A percentile compares a stretch with the other conserved stretches of the same genome.
phyloP scores from a whole-genome alignment of 2,329 filamentous ascomycete species.

The Acarospora socialis region DNA sequence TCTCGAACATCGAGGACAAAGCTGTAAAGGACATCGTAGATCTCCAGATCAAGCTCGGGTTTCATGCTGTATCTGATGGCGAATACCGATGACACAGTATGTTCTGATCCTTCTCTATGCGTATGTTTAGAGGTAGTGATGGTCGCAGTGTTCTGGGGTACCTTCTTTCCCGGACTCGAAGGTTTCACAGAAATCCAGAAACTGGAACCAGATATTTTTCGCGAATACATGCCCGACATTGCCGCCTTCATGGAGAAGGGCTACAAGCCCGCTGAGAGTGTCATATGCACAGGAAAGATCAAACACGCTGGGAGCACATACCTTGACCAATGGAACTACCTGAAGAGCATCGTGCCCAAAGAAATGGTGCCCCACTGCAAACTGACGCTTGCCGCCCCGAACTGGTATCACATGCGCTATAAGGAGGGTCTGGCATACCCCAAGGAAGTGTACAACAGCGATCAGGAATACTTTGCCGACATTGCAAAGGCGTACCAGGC shows the following conservation, averaged over 20 bases:
- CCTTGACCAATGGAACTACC: constrained; percentile 42
- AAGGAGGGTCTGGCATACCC: constrained; percentile 42
- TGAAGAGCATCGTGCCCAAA: constrained; percentile 44
- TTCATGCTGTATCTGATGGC: constrained; percentile 52
- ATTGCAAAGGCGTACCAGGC: constrained; percentile 51
- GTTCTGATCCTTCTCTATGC: neutral
- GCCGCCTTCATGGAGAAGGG: constrained; percentile 46
- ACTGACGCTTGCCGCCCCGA: constrained; percentile 51
- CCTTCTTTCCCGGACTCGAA: constrained; percentile 40
- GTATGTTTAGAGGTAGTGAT: too few species aligned
- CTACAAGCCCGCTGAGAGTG: constrained; percentile 41
- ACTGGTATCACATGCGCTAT: constrained; percentile 55
- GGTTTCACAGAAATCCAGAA: constrained; percentile 40
- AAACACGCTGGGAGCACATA: constrained; percentile 43
- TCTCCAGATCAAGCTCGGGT: constrained; percentile 48
- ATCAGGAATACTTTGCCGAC: constrained; percentile 49
- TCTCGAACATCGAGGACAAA: constrained; percentile 48
- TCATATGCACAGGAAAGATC: constrained; percentile 44
- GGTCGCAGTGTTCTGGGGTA: constrained; percentile 41
- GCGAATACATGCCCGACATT: constrained; percentile 46
- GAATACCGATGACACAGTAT: constrained; percentile 44
- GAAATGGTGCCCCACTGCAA: constrained; percentile 52
- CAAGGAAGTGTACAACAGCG: constrained; percentile 40
- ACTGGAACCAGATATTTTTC: constrained; percentile 36
- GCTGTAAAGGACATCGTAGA: constrained; percentile 51